A percentile compares a stretch with the other conserved stretches of the same genome.
These are phyloP conservation scores for Solanum raphanifolium DNA, from an alignment of 257 asterid species.

Conservation along the genomic window DNA sequence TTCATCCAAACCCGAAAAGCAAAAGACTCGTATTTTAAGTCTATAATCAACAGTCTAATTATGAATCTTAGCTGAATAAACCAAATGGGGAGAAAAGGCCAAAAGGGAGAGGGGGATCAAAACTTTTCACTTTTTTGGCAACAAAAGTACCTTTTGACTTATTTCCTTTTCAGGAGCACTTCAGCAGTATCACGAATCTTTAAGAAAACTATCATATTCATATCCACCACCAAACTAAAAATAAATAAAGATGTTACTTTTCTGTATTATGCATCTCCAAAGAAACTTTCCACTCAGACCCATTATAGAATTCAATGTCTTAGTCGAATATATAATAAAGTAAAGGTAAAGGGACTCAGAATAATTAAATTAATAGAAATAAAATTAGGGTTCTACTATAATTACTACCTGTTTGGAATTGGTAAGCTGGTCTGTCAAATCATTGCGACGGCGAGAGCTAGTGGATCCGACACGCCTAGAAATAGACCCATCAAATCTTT, in stretches of 20 bases:
- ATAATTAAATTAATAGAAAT: background rate
- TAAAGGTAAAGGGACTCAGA: background rate
- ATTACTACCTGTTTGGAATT: slow-evolving; percentile 21
- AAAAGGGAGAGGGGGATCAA: background rate
- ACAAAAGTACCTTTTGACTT: background rate
- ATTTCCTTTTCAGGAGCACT: background rate
- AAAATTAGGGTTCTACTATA: background rate
- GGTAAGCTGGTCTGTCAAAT: slow-evolving; percentile 36
- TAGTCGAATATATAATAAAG: background rate
- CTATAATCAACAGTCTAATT: background rate
- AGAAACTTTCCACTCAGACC: background rate
- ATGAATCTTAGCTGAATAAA: background rate
- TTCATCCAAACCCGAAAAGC: background rate
- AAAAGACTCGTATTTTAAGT: background rate
- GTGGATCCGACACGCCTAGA: slow-evolving; percentile 92
- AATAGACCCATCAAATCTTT: slow-evolving; percentile 75
- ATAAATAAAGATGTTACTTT: background rate
- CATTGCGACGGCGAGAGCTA: slow-evolving; percentile 75
- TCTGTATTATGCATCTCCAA: background rate
- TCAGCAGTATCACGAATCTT: background rate
- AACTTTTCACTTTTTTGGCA: background rate
- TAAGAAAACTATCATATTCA: background rate
- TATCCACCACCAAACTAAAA: background rate
- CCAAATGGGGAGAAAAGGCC: background rate
- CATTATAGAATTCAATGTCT: background rate